Conservation (phyloP, 2,329 filamentous ascomycete genomes). For the Cladorrhinum sp. region DNA sequence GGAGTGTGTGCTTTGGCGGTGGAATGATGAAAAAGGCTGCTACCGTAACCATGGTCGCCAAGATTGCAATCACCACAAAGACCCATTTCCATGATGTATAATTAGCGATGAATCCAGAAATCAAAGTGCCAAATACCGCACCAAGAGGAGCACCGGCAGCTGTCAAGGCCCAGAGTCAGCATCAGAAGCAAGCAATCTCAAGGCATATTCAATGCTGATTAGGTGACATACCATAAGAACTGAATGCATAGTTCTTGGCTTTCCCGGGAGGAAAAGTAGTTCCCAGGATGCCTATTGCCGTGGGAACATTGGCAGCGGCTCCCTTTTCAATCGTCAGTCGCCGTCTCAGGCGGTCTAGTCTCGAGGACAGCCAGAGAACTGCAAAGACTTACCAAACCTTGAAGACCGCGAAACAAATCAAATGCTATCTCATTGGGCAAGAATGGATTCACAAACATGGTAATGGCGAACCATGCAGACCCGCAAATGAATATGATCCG, state of each 20-base stretch:
- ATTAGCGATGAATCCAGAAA: constrained; percentile 61
- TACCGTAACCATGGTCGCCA: constrained; percentile 55
- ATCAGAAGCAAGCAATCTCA: not conserved
- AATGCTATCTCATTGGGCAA: constrained; percentile 65
- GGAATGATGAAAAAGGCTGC: constrained; percentile 61
- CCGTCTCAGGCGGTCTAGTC: not conserved
- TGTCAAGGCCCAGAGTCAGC: constrained; percentile 23
- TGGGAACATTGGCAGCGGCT: constrained; percentile 67
- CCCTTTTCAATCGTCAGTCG: constrained; percentile 38
- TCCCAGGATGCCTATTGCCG: constrained; percentile 67
- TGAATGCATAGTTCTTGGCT: constrained; percentile 69
- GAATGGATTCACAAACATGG: constrained; percentile 61
- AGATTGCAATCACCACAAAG: constrained; percentile 61
- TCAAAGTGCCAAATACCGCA: constrained; percentile 61
- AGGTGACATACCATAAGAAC: constrained; percentile 49
- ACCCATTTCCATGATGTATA: constrained; percentile 66
- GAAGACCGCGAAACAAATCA: constrained; percentile 62
- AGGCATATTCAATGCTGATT: not conserved
- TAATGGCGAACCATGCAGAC: constrained; percentile 59
- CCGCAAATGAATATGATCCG: constrained; percentile 63
- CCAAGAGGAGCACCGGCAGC: constrained; percentile 64
- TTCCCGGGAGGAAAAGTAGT: constrained; percentile 65
- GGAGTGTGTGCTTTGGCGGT: constrained; percentile 38
- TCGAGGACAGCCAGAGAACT: not conserved
- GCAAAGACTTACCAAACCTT: constrained; percentile 50